Base-by-base conservation (phyloP, 164 flowering plant genomes). In the Stephania japonica region DNA sequence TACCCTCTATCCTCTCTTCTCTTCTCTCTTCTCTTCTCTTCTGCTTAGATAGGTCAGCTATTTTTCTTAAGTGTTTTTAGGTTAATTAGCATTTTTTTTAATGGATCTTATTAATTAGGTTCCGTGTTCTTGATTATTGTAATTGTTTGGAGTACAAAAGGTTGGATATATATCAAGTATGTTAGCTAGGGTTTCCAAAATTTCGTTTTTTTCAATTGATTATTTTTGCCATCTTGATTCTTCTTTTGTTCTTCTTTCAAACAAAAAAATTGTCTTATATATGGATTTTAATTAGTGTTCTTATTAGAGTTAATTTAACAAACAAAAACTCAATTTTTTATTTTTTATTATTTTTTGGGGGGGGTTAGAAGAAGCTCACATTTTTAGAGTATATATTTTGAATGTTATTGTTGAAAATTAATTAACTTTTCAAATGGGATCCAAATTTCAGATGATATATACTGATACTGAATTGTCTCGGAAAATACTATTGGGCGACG, bases 1-100 rank as follows among this genome's bases (percentile, higher is more conserved):
- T 43, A 47, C 66, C 67, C 14, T 71, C 70, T 47, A 47, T 56
- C 64, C 59, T 32, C 67, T 26, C 26, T 73, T 63, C 42, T 65
- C 71, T 70, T 21, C 26, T 42, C 65, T 65, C 27, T 42, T 73
- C 70, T 1, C 26, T 42, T 56, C 26, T 59, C 26, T 21, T 24
- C 19, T 64, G 13, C 64, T 25, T 65, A 24, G 25, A 65, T 25
- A 32, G 49, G 14, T 16, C 16, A 67, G 18, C 53, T 47, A 47
- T 73, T 67, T 76, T 71, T 73, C 75, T 75, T 68, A 53, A 47
- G 75, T 74, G 74, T 66, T 73, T 80, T 70, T 72, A 6, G n/a
- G 67, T 44, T 13, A 42, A 6, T 70, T 65, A 65, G 68, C 42
- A 27, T 26, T 68, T 71, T 49, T 26, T 7, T 24, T 26, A 32